These are phyloP conservation scores for Areca catechu DNA, from an alignment of 176 grass and related monocot genomes.

Conservation along the genomic window DNA sequence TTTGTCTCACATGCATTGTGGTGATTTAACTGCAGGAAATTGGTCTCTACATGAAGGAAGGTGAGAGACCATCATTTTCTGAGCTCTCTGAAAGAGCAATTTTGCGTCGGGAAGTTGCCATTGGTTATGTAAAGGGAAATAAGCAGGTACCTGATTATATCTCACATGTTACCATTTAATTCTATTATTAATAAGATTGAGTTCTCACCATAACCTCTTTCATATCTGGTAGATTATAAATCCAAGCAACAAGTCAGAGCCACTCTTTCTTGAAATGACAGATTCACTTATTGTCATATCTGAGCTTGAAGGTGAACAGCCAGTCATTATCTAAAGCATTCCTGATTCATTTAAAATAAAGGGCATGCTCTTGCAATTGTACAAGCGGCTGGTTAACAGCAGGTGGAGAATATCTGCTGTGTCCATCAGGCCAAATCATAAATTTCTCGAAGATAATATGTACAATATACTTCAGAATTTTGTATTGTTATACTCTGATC, in stretches of 20 bases:
- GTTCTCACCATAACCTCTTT: background rate
- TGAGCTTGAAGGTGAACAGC: slow-evolving; percentile 76
- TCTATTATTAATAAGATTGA: too few species aligned
- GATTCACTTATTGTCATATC: slow-evolving; percentile 89
- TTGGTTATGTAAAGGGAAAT: slow-evolving; percentile 70
- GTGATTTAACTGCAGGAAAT: slow-evolving; percentile 41
- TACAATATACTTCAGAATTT: too few species aligned
- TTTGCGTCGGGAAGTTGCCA: slow-evolving; percentile 84
- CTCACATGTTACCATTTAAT: too few species aligned
- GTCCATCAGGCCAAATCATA: too few species aligned
- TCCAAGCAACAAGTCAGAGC: slow-evolving; percentile 66
- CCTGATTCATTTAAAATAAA: too few species aligned
- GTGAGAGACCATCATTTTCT: slow-evolving; percentile 65
- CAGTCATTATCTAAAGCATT: slow-evolving; percentile 7
- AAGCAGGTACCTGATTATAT: slow-evolving; percentile 50
- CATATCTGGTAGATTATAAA: slow-evolving; percentile 62
- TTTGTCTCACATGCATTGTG: too few species aligned
- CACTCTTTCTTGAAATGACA: slow-evolving; percentile 59
- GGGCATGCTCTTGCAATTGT: too few species aligned
- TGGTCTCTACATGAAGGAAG: slow-evolving; percentile 77
- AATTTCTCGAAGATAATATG: too few species aligned
- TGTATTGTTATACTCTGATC: too few species aligned
- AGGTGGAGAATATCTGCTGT: too few species aligned
- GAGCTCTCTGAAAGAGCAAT: slow-evolving; percentile 91
- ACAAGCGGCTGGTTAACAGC: too few species aligned